A percentile compares a stretch with the other conserved stretches of the same genome.
These are phyloP conservation scores for Cladorrhinum samala DNA, from an alignment of 495 filamentous ascomycete species.

Conservation along the genomic window DNA sequence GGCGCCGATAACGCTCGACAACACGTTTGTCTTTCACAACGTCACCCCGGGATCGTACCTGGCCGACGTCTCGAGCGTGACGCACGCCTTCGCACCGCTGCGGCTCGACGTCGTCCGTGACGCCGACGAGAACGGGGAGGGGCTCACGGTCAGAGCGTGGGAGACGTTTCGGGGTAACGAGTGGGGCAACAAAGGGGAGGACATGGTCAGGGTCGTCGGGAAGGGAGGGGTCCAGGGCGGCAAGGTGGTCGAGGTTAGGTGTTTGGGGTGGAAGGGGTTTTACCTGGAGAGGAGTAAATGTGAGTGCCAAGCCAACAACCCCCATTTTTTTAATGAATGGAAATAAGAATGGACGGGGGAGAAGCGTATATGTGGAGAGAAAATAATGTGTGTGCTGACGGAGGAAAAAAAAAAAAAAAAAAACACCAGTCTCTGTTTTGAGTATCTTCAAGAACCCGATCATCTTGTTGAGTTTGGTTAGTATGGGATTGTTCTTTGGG, in stretches of 20 bases:
- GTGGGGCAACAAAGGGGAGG: constrained; percentile 74
- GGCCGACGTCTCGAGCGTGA: constrained; percentile 66
- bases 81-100: constrained; percentile 67
- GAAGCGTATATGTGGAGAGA: no score
- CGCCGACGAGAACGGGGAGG: constrained; percentile 34
- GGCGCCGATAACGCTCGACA: constrained; percentile 57
- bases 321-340: neutral
- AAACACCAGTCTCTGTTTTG: constrained; percentile 53
- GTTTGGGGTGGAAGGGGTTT: constrained; percentile 59
- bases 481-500: constrained; percentile 73
- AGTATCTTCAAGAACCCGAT: constrained; percentile 86
- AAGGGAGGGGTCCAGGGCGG: constrained; percentile 17
- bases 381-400: no score
- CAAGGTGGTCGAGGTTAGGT: constrained; percentile 51
- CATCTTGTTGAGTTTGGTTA: constrained; percentile 82
- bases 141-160: constrained; percentile 57
- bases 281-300: constrained; percentile 67
- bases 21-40: constrained; percentile 68
- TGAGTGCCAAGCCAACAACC: constrained; percentile 47
- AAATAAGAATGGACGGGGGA: neutral
- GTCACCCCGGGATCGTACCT: constrained; percentile 66
- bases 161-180: constrained; percentile 85
- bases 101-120: constrained; percentile 59
- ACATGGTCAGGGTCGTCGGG: constrained; percentile 35
- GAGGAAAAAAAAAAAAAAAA: no score